A percentile compares a stretch with the other conserved stretches of the same genome.
phyloP scores from a whole-genome alignment of 495 filamentous ascomycete species.

The Penicillium lividum region DNA sequence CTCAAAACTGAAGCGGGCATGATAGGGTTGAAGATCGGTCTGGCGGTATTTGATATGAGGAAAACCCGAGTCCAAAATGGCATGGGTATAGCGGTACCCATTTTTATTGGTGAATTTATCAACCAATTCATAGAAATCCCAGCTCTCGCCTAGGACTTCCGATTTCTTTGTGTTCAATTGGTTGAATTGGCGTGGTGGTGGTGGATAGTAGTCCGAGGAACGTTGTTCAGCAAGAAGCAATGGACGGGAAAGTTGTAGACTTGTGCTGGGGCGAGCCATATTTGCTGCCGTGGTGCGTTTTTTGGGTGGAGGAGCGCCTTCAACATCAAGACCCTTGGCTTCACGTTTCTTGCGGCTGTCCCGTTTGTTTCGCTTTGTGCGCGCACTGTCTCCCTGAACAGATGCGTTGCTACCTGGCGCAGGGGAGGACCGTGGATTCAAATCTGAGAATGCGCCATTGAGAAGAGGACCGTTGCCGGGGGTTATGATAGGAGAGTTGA shows the following conservation, averaged over 20 bases:
- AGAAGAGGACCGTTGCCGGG: slow-evolving; percentile 32
- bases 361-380: slow-evolving; percentile 47
- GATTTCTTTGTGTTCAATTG: slow-evolving; percentile 39
- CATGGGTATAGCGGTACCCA: slow-evolving; percentile 86
- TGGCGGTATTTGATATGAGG: slow-evolving; percentile 85
- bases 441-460: slow-evolving; percentile 34
- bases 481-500: slow-evolving; percentile 43
- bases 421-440: slow-evolving; percentile 41
- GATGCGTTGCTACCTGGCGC: slow-evolving; percentile 36
- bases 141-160: slow-evolving; percentile 35
- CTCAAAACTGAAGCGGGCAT: slow-evolving; percentile 83
- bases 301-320: slow-evolving; percentile 37
- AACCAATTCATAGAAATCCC: slow-evolving; percentile 47
- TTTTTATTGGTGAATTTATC: slow-evolving; percentile 86
- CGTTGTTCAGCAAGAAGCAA: slow-evolving; percentile 39
- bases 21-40: slow-evolving; percentile 79
- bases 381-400: slow-evolving; percentile 37
- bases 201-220: slow-evolving; percentile 39
- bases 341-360: slow-evolving; percentile 72
- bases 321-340: slow-evolving; percentile 58
- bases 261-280: slow-evolving; percentile 33
- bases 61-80: slow-evolving; percentile 84
- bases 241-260: slow-evolving; percentile 35
- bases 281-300: slow-evolving; percentile 37
- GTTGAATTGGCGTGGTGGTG: slow-evolving; percentile 45